These are phyloP conservation scores for Ceratocystis destructans DNA, from an alignment of 2,329 filamentous ascomycete genomes.

Conservation along the genomic window DNA sequence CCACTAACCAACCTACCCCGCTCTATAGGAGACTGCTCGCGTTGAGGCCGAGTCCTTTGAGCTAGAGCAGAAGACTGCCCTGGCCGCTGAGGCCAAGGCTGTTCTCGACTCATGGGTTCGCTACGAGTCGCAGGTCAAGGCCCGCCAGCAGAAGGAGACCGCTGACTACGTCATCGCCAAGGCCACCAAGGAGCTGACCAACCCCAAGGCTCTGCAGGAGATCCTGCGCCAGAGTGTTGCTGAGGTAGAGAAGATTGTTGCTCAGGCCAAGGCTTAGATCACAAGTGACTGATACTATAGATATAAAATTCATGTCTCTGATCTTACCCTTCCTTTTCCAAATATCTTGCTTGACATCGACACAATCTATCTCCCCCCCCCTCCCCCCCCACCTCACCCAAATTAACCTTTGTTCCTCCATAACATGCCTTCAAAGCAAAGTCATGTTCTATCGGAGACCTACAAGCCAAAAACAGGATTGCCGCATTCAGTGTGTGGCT, in stretches of 20 bases:
- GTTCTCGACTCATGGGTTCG: constrained; percentile 98
- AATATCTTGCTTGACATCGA: not conserved
- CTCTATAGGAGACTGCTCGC: constrained; percentile 73
- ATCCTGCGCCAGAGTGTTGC: constrained; percentile 93
- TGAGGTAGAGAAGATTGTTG: constrained; percentile 74
- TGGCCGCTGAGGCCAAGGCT: constrained; percentile 83
- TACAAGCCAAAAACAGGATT: not conserved
- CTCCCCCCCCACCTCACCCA: no score
- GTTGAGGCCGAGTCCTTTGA: constrained; percentile 94
- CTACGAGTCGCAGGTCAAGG: constrained; percentile 97
- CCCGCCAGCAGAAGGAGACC: constrained; percentile 93
- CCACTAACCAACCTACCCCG: not conserved
- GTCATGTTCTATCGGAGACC: not conserved
- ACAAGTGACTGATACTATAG: not conserved
- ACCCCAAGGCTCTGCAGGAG: constrained; percentile 91
- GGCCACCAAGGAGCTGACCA: constrained; percentile 97
- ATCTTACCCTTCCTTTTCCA: not conserved
- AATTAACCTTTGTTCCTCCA: not conserved
- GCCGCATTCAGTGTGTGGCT: not conserved
- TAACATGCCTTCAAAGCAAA: not conserved
- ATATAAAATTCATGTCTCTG: not conserved
- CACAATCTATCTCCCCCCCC: not conserved
- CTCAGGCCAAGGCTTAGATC: constrained; percentile 20
- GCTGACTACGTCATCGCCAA: constrained; percentile 88
- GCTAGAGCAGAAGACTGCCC: constrained; percentile 88